phyloP scores from a whole-genome alignment of 73 alveolate species.

The Blepharisma stoltei region DNA sequence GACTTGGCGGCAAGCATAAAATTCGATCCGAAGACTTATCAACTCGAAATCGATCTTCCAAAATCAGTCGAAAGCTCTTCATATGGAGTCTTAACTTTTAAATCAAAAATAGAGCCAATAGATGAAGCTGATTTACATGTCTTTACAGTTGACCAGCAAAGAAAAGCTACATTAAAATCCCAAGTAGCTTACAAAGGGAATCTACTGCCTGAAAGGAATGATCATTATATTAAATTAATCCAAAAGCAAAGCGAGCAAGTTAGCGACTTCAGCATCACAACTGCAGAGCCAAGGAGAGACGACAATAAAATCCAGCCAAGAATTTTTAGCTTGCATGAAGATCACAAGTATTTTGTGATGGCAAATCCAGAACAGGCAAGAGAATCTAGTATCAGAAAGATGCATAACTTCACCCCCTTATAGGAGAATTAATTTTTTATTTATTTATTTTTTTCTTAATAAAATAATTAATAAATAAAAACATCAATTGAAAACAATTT shows the following conservation, averaged over 20 bases:
- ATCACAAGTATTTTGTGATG: not conserved
- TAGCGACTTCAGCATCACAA: not conserved
- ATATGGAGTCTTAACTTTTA: not conserved
- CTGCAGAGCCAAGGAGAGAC: not conserved
- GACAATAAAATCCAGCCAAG: not conserved
- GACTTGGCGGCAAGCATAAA: not conserved
- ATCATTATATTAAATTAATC: not conserved
- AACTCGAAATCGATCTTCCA: not conserved
- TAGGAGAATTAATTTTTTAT: too few relatives aligned
- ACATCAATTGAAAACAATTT: too few relatives aligned
- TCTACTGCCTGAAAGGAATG: not conserved
- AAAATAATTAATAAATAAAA: too few relatives aligned
- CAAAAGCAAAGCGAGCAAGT: not conserved
- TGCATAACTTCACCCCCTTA: too few relatives aligned
- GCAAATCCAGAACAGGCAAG: not conserved
- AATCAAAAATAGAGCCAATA: not conserved
- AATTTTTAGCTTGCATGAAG: not conserved
- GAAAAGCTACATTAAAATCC: not conserved
- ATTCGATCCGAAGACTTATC: not conserved
- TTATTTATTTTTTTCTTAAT: too few relatives aligned
- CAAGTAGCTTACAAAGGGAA: constrained; percentile 11
- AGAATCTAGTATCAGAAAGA: not conserved
- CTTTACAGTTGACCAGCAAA: not conserved
- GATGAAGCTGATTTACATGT: not conserved
- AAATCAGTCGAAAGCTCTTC: not conserved